These are phyloP conservation scores for Barnettozyma siamensis DNA, from an alignment of 805 yeast species.

Conservation along the genomic window DNA sequence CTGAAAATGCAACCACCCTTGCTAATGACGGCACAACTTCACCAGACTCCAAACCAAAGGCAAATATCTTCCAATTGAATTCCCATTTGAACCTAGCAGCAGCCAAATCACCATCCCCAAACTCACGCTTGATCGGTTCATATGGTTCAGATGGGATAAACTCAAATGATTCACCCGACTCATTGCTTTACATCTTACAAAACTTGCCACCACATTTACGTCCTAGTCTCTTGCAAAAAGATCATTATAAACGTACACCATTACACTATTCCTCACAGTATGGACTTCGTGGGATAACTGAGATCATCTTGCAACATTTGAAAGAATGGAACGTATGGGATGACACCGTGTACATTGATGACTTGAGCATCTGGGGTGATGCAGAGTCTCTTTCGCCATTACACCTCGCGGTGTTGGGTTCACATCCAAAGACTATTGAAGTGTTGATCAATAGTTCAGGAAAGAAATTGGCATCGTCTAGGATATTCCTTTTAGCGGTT, in stretches of 20 bases:
- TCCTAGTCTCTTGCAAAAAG: slow-evolving; percentile 56
- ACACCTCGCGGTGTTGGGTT: slow-evolving; percentile 76
- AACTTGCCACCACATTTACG: slow-evolving; percentile 50
- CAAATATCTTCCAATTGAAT: slow-evolving; percentile 9
- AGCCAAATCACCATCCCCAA: slow-evolving; percentile 49
- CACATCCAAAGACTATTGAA: slow-evolving; percentile 70
- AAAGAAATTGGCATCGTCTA: slow-evolving; percentile 42
- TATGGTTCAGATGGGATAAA: slow-evolving; percentile 61
- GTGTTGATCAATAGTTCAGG: slow-evolving; percentile 46
- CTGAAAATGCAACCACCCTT: too few species aligned
- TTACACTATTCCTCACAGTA: slow-evolving; percentile 86
- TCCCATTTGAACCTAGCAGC: slow-evolving; percentile 23
- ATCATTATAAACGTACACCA: slow-evolving; percentile 76
- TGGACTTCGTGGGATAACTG: slow-evolving; percentile 64
- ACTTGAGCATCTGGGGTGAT: slow-evolving; percentile 53
- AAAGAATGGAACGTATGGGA: slow-evolving; percentile 56
- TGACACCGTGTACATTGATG: slow-evolving; percentile 47
- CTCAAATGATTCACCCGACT: slow-evolving; percentile 51
- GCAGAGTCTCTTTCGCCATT: slow-evolving; percentile 76
- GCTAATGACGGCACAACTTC: too few species aligned
- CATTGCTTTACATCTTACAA: slow-evolving; percentile 53
- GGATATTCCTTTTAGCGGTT: slow-evolving; percentile 52
- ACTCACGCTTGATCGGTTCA: slow-evolving; percentile 43
- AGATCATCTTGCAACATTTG: slow-evolving; percentile 49
- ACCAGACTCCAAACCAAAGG: too few species aligned